These are phyloP conservation scores for Lumnitzera littorea DNA, from an alignment of 345 rosid species.

Conservation along the genomic window DNA sequence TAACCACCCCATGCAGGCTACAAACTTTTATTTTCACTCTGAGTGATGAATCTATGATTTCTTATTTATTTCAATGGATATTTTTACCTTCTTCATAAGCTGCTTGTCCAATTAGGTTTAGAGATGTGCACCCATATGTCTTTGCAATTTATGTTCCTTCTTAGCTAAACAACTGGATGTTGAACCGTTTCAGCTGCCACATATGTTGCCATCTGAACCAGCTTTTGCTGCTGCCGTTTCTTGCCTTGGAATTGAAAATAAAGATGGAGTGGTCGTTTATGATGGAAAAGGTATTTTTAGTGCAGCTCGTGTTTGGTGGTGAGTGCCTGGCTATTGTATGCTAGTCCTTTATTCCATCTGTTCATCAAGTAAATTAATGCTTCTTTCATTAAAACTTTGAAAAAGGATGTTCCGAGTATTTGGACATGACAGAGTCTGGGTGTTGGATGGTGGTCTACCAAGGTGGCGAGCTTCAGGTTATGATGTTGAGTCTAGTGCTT, in stretches of 20 bases:
- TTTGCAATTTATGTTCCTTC: neutral
- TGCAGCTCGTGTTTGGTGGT: conserved; percentile 99
- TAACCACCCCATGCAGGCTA: too few species aligned
- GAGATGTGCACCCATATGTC: too few species aligned
- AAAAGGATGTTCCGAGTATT: conserved; percentile 93
- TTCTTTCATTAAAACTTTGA: conserved; percentile 5
- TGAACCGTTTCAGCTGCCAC: conserved; percentile 67
- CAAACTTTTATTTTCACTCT: too few species aligned
- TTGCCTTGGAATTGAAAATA: conserved; percentile 87
- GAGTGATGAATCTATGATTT: too few species aligned
- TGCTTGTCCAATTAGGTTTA: too few species aligned
- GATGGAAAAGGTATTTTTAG: conserved; percentile 98
- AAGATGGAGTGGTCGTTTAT: conserved; percentile 85
- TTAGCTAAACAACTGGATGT: neutral
- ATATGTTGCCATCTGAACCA: conserved; percentile 94
- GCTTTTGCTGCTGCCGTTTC: conserved; percentile 98
- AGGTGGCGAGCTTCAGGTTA: conserved; percentile 97
- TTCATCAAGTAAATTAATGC: neutral
- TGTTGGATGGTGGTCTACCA: conserved; percentile 93
- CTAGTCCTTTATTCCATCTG: neutral
- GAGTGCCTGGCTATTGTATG: conserved; percentile 23
- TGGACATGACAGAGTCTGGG: conserved; percentile 92
- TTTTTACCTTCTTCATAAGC: too few species aligned
- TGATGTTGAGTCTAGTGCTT: conserved; percentile 99
- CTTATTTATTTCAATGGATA: too few species aligned